Evolutionary conservation across 75 land plant genomes (phyloP).

Genomic region (Picea sitchensis): DNA sequence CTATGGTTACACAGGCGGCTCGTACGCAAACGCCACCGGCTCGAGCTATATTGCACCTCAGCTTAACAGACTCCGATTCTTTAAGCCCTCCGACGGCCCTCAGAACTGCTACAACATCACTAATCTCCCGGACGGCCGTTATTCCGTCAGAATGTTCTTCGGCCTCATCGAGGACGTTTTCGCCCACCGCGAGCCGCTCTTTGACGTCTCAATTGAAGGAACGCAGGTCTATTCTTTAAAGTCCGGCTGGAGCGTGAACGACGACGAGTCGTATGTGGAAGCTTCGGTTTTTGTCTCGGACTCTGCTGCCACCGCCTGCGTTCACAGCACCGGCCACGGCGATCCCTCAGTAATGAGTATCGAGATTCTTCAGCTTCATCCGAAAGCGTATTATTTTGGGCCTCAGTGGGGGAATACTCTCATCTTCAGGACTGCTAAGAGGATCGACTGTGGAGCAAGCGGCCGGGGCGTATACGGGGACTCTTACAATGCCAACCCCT

Average conservation of each 20-base stretch:
- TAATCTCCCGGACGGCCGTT: constrained; percentile 67
- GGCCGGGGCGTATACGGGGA: constrained; percentile 39
- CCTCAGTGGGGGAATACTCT: constrained; percentile 21
- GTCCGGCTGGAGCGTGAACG: constrained; percentile 65
- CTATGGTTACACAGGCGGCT: constrained; percentile 80
- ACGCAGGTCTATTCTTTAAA: constrained; percentile 64
- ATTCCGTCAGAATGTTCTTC: constrained; percentile 71
- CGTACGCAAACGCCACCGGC: constrained; percentile 52
- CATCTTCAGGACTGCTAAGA: constrained; percentile 55
- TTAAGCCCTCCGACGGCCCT: constrained; percentile 69
- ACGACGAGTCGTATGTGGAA: constrained; percentile 65
- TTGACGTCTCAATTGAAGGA: constrained; percentile 93
- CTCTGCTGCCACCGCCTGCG: constrained; percentile 69
- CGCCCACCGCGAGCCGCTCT: constrained; percentile 70
- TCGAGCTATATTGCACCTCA: constrained; percentile 51
- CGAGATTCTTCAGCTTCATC: constrained; percentile 77
- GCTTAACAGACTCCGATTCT: constrained; percentile 73
- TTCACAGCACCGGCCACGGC: constrained; percentile 95
- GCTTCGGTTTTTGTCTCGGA: constrained; percentile 59
- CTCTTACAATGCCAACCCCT: no score
- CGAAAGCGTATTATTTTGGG: constrained; percentile 64
- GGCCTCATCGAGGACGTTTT: constrained; percentile 41
- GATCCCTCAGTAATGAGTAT: constrained; percentile 82
- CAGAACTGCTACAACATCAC: constrained; percentile 86
- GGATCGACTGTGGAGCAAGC: constrained; percentile 60